Evolutionary conservation across 2,329 filamentous ascomycete species (phyloP).

Genomic region (Talaromyces pinophilus): DNA sequence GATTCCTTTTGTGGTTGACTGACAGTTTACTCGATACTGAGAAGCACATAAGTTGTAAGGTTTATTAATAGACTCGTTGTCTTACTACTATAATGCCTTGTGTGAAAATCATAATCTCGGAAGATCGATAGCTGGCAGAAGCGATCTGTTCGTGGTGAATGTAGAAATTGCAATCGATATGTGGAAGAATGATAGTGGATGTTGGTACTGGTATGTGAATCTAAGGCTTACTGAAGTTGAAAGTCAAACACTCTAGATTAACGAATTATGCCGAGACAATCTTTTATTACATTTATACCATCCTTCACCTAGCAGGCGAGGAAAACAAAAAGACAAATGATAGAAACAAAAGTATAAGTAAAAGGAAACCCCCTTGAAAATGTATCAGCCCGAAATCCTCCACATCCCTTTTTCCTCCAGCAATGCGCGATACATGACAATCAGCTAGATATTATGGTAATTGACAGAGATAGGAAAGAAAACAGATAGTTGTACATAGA

Average conservation of each 20-base stretch:
- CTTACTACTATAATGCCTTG: no score
- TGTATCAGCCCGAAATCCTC: constrained; percentile 10
- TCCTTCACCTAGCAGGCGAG: constrained; percentile 4
- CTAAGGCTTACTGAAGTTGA: no score
- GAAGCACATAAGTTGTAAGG: no score
- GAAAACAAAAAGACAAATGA: constrained; percentile 15
- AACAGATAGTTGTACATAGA: constrained; percentile 14
- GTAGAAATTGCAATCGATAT: no score
- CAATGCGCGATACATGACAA: constrained; percentile 14
- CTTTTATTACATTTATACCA: constrained; percentile 22
- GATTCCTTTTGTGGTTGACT: no score
- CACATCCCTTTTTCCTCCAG: neutral
- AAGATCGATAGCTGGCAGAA: no score
- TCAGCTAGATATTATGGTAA: constrained; percentile 2
- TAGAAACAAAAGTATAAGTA: constrained; percentile 19
- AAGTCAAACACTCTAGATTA: constrained; percentile 1
- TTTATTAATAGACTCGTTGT: no score
- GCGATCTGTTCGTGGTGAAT: no score
- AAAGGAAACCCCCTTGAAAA: neutral
- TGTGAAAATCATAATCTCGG: no score
- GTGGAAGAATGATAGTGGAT: no score
- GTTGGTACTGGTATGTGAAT: no score
- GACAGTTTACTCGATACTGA: no score
- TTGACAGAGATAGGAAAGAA: constrained; percentile 16
- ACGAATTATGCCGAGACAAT: constrained; percentile 17